phyloP scores from a whole-genome alignment of 352 stramenopile species.

The Globisporangium uncinulatum region DNA sequence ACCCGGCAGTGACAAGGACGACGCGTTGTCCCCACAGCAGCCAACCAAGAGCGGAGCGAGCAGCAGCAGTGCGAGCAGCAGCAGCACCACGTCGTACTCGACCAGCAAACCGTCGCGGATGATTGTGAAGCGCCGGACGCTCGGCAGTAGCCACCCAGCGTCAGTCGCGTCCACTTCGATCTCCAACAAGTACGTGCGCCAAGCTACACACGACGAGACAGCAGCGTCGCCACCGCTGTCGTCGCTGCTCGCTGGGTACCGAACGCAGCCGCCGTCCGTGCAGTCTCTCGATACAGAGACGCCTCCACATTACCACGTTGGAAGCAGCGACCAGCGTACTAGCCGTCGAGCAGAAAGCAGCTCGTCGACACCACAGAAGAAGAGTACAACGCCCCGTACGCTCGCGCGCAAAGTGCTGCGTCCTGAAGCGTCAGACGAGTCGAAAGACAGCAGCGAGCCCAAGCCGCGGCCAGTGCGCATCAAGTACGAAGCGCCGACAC shows the following conservation, averaged over 20 bases:
- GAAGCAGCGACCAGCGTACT: not conserved
- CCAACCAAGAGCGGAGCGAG: conserved; percentile 1
- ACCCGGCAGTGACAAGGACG: conserved; percentile 41
- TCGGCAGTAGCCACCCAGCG: conserved; percentile 18
- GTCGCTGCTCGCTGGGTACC: not conserved
- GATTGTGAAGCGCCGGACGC: conserved; percentile 38
- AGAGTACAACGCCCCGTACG: conserved; percentile 15
- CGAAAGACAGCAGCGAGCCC: conserved; percentile 8
- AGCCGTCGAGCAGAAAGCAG: conserved; percentile 2
- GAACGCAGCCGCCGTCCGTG: not conserved
- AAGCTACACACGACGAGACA: conserved; percentile 6
- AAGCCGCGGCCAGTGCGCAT: conserved; percentile 57
- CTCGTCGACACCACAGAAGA: conserved; percentile 4
- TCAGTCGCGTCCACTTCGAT: conserved; percentile 12
- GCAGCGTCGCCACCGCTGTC: not conserved
- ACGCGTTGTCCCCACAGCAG: conserved; percentile 16
- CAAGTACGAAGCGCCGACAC: conserved; percentile 61
- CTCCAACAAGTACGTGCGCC: conserved; percentile 15
- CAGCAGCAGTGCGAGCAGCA: conserved; percentile 18
- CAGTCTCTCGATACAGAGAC: not conserved
- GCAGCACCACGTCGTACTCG: not conserved
- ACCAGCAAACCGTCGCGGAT: conserved; percentile 39
- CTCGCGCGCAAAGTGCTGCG: conserved; percentile 16
- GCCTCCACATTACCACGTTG: not conserved
- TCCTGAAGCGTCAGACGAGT: conserved; percentile 4